phyloP scores from a whole-genome alignment of 2,329 filamentous ascomycete species.

The Nannizzia gypsea region DNA sequence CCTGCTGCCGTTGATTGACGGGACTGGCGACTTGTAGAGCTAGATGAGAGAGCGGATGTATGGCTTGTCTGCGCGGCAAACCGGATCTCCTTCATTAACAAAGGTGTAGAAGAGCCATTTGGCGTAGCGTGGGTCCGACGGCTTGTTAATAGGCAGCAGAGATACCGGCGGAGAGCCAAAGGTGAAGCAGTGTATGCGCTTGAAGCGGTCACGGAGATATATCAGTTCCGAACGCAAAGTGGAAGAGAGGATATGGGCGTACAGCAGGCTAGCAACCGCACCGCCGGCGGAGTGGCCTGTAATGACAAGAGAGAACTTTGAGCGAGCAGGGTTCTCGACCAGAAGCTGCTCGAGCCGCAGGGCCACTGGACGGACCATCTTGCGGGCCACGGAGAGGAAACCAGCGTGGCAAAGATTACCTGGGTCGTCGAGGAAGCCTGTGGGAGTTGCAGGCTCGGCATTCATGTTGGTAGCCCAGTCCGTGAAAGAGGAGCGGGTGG shows the following conservation, averaged over 20 bases:
- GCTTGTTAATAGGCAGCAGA: constrained; percentile 55
- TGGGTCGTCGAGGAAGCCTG: constrained; percentile 62
- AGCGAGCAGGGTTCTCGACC: constrained; percentile 56
- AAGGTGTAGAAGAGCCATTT: constrained; percentile 70
- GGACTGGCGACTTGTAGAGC: constrained; percentile 53
- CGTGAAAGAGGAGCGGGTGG: constrained; percentile 62
- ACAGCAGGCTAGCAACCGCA: constrained; percentile 67
- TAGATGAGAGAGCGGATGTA: constrained; percentile 64
- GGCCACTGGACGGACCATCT: constrained; percentile 64
- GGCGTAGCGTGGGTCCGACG: constrained; percentile 36
- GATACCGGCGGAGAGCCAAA: constrained; percentile 75
- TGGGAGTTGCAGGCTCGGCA: constrained; percentile 52
- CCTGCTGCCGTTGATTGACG: constrained; percentile 4
- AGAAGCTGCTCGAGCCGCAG: constrained; percentile 56
- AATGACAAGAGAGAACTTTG: constrained; percentile 60
- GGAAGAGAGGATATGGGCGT: constrained; percentile 62
- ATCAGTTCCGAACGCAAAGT: constrained; percentile 56
- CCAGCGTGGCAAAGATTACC: constrained; percentile 71
- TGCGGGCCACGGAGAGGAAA: constrained; percentile 62
- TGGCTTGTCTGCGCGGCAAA: constrained; percentile 61
- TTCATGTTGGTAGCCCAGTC: constrained; percentile 82
- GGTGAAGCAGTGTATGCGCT: constrained; percentile 69
- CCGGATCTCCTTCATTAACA: constrained; percentile 77
- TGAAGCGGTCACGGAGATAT: constrained; percentile 57
- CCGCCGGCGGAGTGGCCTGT: constrained; percentile 82